These are phyloP conservation scores for Rhododendron ferrugineum DNA, from an alignment of 148 eudicot genomes.

Conservation along the genomic window DNA sequence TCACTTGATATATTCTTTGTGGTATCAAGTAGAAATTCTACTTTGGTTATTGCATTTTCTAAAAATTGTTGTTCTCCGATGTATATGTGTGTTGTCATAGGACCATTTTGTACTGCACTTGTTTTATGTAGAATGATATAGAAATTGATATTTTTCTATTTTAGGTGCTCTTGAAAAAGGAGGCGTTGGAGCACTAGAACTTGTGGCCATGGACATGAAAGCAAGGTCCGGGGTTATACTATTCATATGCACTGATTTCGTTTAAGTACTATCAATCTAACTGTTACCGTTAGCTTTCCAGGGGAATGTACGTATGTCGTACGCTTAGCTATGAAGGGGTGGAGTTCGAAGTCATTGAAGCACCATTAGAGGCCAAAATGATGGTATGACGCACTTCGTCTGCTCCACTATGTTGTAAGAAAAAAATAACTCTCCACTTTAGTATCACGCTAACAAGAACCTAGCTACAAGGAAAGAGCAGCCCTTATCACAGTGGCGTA, in stretches of 20 bases:
- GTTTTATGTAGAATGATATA: neutral
- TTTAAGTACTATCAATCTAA: constrained; percentile 4
- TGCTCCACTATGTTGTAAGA: neutral
- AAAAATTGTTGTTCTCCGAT: neutral
- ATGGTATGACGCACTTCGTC: constrained; percentile 39
- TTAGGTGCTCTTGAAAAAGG: constrained; percentile 92
- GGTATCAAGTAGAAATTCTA: neutral
- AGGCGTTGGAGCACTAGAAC: constrained; percentile 98
- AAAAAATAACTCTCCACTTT: neutral
- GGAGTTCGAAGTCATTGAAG: constrained; percentile 94
- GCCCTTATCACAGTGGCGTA: neutral
- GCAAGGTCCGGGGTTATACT: constrained; percentile 58
- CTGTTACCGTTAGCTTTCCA: constrained; percentile 20
- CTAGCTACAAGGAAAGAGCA: neutral
- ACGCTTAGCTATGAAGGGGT: constrained; percentile 94
- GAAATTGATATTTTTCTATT: constrained; percentile 5
- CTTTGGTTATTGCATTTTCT: neutral
- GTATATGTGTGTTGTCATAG: neutral
- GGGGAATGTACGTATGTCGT: constrained; percentile 99
- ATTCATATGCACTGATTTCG: neutral
- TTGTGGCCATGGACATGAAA: constrained; percentile 99
- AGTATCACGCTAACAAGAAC: neutral
- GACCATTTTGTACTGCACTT: neutral
- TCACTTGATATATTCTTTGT: neutral
- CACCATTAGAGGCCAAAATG: constrained; percentile 75